Evolutionary conservation across 73 alveolate species (phyloP).

Genomic region (Paraurostyla sp.): DNA sequence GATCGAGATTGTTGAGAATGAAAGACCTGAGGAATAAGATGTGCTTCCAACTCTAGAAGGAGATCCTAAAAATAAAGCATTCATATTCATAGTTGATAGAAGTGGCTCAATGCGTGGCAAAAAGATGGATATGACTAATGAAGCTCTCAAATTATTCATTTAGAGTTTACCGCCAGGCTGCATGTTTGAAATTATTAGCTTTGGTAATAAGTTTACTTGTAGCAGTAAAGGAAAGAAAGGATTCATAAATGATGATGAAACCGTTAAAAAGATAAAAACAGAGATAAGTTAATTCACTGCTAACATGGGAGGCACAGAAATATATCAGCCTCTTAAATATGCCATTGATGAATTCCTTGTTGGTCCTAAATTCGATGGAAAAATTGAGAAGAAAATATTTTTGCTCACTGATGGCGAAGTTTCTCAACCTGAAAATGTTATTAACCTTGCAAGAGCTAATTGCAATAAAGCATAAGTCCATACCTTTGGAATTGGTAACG

Average conservation of each 20-base stretch:
- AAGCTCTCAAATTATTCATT: constrained; percentile 79
- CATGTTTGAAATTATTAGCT: constrained; percentile 81
- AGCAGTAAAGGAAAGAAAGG: constrained; percentile 42
- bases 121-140: constrained; percentile 73
- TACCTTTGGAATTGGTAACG: constrained; percentile 84
- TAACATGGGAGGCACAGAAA: constrained; percentile 95
- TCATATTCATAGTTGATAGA: constrained; percentile 87
- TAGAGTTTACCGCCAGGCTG: constrained; percentile 80
- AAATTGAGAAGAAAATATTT: constrained; percentile 70
- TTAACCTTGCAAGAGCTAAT: constrained; percentile 61
- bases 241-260: constrained; percentile 63
- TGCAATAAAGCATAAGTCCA: constrained; percentile 69
- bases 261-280: constrained; percentile 70
- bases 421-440: constrained; percentile 62
- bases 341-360: constrained; percentile 31
- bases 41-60: background rate
- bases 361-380: background rate
- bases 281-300: constrained; percentile 79
- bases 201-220: constrained; percentile 71
- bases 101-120: constrained; percentile 91
- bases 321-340: constrained; percentile 44
- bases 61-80: background rate
- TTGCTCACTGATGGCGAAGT: constrained; percentile 91
- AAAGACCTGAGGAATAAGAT: constrained; percentile 51
- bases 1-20: constrained; percentile 23